phyloP scores from a whole-genome alignment of 495 filamentous ascomycete species.

The Annulohypoxylon moriforme region DNA sequence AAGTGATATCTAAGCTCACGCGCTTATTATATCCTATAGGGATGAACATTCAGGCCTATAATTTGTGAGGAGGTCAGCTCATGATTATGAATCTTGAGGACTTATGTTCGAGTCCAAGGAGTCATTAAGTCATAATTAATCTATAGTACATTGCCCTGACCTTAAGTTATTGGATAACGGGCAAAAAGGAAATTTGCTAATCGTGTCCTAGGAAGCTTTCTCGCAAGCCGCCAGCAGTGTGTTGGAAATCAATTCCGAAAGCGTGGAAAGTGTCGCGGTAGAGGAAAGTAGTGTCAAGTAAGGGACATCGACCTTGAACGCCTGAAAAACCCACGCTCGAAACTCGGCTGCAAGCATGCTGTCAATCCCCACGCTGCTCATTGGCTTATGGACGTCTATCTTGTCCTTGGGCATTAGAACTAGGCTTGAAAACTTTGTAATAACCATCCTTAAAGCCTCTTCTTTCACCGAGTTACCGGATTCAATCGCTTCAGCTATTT shows the following conservation, averaged over 20 bases:
- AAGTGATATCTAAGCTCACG: conserved; percentile 16
- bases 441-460: not conserved
- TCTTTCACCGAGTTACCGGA: too few species aligned
- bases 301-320: not conserved
- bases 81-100: not conserved
- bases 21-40: not conserved
- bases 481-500: too few species aligned
- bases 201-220: too few species aligned
- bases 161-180: not conserved
- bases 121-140: not conserved
- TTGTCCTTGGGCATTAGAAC: not conserved
- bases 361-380: not conserved
- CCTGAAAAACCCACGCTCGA: not conserved
- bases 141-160: not conserved
- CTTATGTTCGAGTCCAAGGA: too few species aligned
- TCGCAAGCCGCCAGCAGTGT: too few species aligned
- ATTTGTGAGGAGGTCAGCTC: not conserved
- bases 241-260: too few species aligned
- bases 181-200: not conserved
- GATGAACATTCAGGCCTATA: not conserved
- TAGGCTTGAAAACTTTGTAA: not conserved
- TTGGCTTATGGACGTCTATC: not conserved
- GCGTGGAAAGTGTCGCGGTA: too few species aligned
- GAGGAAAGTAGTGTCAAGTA: too few species aligned
- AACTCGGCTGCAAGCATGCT: not conserved